Evolutionary conservation across 2,329 filamentous ascomycete genomes (phyloP), one percentile per base, ranked within the genome.

Genomic region (Exophiala bonariae): DNA sequence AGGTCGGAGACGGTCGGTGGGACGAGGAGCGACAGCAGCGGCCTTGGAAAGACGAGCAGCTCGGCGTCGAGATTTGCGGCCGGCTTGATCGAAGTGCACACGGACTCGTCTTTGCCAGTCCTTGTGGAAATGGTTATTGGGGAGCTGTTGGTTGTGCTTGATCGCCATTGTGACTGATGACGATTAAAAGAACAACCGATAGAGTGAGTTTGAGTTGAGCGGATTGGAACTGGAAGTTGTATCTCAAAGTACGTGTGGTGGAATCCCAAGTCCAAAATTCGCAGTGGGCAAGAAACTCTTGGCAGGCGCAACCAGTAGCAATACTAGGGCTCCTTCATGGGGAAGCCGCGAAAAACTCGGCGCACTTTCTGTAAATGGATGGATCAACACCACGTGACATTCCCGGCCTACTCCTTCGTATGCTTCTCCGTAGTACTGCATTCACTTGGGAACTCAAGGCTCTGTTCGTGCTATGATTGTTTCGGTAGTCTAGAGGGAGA

Each of bases 61-160:
- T 69, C 93, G 86, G 77, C 93, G 87, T 75, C 86, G 84, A 76
- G 86, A 83, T 86, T 99, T 99, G 79, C 90, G 89, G 74, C 92
- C 93, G 74, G 93, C 86, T 92, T 99, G 93, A 83, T 99, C 90
- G 81, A 99, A 99, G 84, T 99, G 93, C 78, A 89, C 88, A 79
- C 90, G 89, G 73, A 99, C 93, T 80, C 91, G 89, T 80, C 90
- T 89, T 79, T 97, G 91, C 93, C 93, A 99, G 83, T 99, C 91
- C 89, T 96, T 96, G 80, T 89, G 91, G 89, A 96, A 96, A 75
- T 96, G 56, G 47, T 55, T 55, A 54, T 58, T 54, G 31, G 57
- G 61, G 44, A 55, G 56, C 47, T 49, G 41, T 49, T 51, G 59
- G 54, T 97, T 97, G 87, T 96, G 90, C 86, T 95, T 95, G 89